Percentiles rank a stretch among this genome's conserved stretches.
Conservation (phyloP, 202 grass and related monocot species). For the Setaria viridis region DNA sequence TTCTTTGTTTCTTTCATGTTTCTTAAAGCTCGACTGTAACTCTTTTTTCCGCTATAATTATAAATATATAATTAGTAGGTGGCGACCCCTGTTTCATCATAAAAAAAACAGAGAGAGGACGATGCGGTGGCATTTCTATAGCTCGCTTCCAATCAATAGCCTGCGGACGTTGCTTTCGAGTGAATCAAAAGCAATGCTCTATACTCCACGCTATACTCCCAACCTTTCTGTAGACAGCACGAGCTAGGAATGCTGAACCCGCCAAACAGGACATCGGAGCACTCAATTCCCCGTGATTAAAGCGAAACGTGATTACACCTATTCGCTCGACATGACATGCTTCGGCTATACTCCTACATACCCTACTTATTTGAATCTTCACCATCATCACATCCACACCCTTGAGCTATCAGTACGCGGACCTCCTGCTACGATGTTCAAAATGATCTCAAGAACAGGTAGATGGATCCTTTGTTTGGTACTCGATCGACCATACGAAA, state of each 20-base stretch:
- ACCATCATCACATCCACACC: neutral
- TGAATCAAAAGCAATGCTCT: constrained; percentile 43
- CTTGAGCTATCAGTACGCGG: neutral
- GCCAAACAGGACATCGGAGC: neutral
- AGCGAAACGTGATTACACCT: neutral
- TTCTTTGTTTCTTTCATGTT: too few relatives aligned
- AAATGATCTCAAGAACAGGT: neutral
- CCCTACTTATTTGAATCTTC: constrained; percentile 3
- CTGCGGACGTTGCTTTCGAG: constrained; percentile 31
- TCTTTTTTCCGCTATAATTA: too few relatives aligned
- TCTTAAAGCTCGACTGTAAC: too few relatives aligned
- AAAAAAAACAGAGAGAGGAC: neutral
- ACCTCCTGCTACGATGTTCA: too few relatives aligned
- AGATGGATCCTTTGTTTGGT: neutral
- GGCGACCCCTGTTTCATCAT: too few relatives aligned
- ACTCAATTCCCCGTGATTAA: constrained; percentile 30
- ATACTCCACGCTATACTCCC: neutral
- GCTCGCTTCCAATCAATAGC: neutral
- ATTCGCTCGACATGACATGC: constrained; percentile 28
- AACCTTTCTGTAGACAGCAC: neutral
- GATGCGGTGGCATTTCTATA: neutral
- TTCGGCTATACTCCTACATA: neutral
- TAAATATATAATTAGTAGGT: too few relatives aligned
- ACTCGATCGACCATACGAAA: neutral
- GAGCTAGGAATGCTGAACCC: neutral